Base-by-base conservation (phyloP, 2,329 filamentous ascomycete genomes). In the Triangularia verruculosa region DNA sequence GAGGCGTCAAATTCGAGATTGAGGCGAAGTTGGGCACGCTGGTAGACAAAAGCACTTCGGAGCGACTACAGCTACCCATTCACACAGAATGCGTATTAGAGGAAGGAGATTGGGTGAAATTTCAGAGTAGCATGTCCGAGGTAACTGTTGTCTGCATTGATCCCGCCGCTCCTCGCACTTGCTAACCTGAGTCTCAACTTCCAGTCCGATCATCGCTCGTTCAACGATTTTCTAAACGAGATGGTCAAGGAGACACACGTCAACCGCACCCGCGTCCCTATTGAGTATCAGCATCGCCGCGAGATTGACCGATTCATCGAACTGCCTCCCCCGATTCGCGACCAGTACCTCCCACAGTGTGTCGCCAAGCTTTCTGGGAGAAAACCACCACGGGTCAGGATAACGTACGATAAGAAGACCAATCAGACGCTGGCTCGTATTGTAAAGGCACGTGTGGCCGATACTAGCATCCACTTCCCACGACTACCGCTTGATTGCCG, bases 1-100 rank as follows among this genome's bases (percentile, higher is more conserved):
- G 85, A 15, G 87, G 86, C 6, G 89, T 93, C 13, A 85, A 92
- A 65, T 88, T 97, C 60, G 95, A 99, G 76, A 91, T 99, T 61
- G 95, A 99, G 78, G 95, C 93, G 9, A 98, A 98, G 76, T 81
- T 98, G 56, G 95, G 95, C 17, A 89, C 87, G 25, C 82, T 98
- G 13, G 85, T 94, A 63, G 88, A 92, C 74, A 87, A 86, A 72
- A 85, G 89, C 65, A 90, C 86, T 6, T 86, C 89, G 62, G 82
- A 88, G 55, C 84, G 92, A n/a, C 79, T 93, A 25, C 79, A 83
- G 9, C 77, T 93, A 9, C 86, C 86, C 5, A 82, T 95, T 4
- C 76, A 83, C 22, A 89, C 91, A 0, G 90, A 95, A 73, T 89
- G 86, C 56, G 79, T 96, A 6, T 76, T 96, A 20, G 83, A 86